Base-by-base conservation (phyloP, 179 eudicot genomes). In the Vitellaria paradoxa region DNA sequence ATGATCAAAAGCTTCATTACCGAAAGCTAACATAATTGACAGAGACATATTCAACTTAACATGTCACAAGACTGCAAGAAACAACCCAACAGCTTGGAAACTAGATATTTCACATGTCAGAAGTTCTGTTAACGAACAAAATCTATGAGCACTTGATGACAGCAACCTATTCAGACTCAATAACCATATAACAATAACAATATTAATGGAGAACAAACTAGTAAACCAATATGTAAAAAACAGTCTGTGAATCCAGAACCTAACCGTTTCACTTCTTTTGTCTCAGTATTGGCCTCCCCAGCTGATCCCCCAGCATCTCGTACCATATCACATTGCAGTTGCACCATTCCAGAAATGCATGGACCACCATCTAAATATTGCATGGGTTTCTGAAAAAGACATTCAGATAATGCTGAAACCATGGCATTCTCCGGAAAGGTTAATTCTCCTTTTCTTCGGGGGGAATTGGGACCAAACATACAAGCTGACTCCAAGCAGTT, bases 381-480 rank as follows among this genome's bases (percentile, higher is more conserved):
- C 77, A 81, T 18, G 12, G 86, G 75, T 50, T 68, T 78, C 60
- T 68, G 82, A 76, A 73, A 64, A 66, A 80, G 82, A 81, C 76
- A 84, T 60, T 89, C 86, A 10, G 89, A 86, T 40, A 91, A 85
- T 49, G 86, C 87, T 56, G 88, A 83, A 71, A 82, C 85, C 73
- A 81, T 80, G 12, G 78, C 80, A 70, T 73, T 81, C 73, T 85
- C 89, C 17, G 83, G 80, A 68, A 85, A 86, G 52, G 65, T 81
- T 37, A 78, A 30, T 67, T 81, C 84, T 64, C 77, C 79, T 78
- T 84, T 90, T 53, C 81, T 67, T 47, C 90, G 84, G 26, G 95
- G 95, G 40, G 95, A 91, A 77, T 91, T 86, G 17, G 92, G 95
- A 65, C 95, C 95, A 72, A 89, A 91, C 18, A 75, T 52, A 72